Evolutionary conservation across 495 filamentous ascomycete genomes (phyloP).

Genomic region (Xylaria acuta): DNA sequence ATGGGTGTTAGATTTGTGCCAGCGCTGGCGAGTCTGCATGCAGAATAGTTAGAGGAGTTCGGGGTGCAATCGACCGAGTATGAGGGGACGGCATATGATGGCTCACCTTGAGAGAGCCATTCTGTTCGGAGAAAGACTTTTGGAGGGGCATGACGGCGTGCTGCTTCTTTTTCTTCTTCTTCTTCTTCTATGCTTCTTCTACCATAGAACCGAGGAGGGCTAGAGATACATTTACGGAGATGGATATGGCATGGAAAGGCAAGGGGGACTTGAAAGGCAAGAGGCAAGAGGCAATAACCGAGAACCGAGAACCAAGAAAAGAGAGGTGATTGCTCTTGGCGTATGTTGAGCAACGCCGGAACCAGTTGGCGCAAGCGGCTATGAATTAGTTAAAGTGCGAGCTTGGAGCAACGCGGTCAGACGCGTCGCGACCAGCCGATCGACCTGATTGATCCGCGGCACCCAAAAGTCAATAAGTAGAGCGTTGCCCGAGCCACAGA

Average conservation of each 20-base stretch:
- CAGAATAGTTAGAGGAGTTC: conserved; percentile 5
- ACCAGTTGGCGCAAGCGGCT: background rate
- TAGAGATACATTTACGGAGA: background rate
- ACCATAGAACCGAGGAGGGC: background rate
- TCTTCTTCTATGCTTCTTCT: conserved; percentile 15
- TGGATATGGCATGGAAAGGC: background rate
- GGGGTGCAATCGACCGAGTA: background rate
- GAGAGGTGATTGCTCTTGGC: background rate
- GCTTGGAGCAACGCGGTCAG: conserved; percentile 26
- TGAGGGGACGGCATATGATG: conserved; percentile 1
- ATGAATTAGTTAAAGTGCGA: conserved; percentile 6
- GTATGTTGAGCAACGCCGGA: background rate
- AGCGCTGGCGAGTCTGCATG: conserved; percentile 48
- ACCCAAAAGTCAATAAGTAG: conserved; percentile 33
- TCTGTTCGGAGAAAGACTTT: conserved; percentile 59
- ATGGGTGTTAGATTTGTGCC: conserved; percentile 57
- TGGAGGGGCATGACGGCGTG: conserved; percentile 52
- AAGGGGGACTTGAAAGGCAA: background rate
- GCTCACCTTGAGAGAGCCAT: conserved; percentile 38
- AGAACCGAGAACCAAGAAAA: background rate
- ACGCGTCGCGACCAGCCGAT: conserved; percentile 18
- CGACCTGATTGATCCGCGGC: background rate
- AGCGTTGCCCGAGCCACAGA: conserved; percentile 30
- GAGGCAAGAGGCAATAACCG: too few relatives aligned
- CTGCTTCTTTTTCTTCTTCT: conserved; percentile 22